Base-by-base conservation (phyloP, 2,329 filamentous ascomycete genomes). In the Furcasterigmium furcatum region DNA sequence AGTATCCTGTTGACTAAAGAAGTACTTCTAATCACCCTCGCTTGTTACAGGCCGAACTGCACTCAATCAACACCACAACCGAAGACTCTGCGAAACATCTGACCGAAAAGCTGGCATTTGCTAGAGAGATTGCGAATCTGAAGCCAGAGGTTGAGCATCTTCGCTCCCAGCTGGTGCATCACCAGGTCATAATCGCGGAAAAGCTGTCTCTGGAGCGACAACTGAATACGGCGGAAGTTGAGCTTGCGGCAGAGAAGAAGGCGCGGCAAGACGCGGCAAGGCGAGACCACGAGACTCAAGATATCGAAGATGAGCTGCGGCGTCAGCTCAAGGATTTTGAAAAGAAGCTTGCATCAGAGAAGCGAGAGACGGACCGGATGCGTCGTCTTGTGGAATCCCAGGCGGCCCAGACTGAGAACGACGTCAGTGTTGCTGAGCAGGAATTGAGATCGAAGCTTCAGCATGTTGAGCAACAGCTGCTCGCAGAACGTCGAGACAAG, bases 181-280 rank as follows among this genome's bases (percentile, higher is more conserved):
- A 91, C 44, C 84, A 91, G 57, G 76, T 79, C 3, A 70, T 88
- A 10, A 72, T 95, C 14, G 74, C 85, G 2, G 90, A 95, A 60
- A 96, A 95, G 63, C 73, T 92, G 38, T 77, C 85, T 2, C 68
- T 96, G 13, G 85, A 94, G 59, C 84, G 87, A 39, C 88, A 94
- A 64, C 65, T 96, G 22, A 85, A 78, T 58, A 82, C 85, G 2
- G 65, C 91, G 3, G 87, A 95, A 62, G 83, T 89, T 36, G 87
- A 95, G 55, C 74, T 96, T 3, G 88, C 91, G 52, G 88, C 87
- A 53, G 88, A 94, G 61, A 92, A 66, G 48, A 59, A 62, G 45
- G 62, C 44, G 16, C 46, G 50, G 29, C 47, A 48, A 29, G 49
- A 52, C 38, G 18, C 27, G 9, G 40, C 40, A 22, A 32, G 22